A percentile compares a stretch with the other conserved stretches of the same genome.
Conservation (phyloP, 2,329 filamentous ascomycete species). For the Sporothrix inflata region DNA sequence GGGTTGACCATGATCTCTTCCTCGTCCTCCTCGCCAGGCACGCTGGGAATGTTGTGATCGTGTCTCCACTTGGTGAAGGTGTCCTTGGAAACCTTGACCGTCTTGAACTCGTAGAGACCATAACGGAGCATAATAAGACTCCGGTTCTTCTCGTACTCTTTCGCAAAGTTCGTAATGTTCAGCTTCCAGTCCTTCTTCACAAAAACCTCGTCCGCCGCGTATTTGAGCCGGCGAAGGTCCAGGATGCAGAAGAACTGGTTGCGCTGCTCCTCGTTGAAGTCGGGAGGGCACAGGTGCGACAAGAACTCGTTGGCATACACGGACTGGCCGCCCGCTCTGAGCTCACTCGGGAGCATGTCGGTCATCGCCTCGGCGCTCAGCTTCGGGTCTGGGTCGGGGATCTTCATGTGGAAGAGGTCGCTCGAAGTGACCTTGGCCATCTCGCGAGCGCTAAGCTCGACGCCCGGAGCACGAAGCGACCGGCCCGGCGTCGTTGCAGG, state of each 20-base stretch:
- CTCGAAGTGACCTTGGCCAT: conserved; percentile 54
- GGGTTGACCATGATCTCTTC: neutral
- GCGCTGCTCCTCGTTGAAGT: conserved; percentile 62
- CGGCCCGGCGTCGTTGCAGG: conserved; percentile 51
- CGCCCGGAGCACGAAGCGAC: conserved; percentile 50
- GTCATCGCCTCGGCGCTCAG: conserved; percentile 59
- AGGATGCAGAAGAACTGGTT: conserved; percentile 67
- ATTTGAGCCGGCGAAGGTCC: conserved; percentile 63
- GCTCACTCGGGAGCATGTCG: conserved; percentile 57
- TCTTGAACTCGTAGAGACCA: conserved; percentile 66
- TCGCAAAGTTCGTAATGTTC: conserved; percentile 65
- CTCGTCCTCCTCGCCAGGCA: conserved; percentile 49
- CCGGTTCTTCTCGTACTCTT: conserved; percentile 66
- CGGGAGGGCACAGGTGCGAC: conserved; percentile 58
- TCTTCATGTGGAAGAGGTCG: conserved; percentile 62
- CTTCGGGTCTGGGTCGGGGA: conserved; percentile 59
- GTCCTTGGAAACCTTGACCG: conserved; percentile 61
- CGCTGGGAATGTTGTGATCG: conserved; percentile 57
- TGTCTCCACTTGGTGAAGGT: conserved; percentile 62
- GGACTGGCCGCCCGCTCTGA: conserved; percentile 53
- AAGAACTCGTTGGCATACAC: conserved; percentile 65
- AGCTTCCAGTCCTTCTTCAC: conserved; percentile 64
- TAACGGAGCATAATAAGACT: conserved; percentile 65
- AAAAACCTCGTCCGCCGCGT: conserved; percentile 64
- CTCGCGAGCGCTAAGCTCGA: conserved; percentile 53